Evolutionary conservation across 495 filamentous ascomycete species (phyloP).

Genomic region (Rostrohypoxylon terebratum): DNA sequence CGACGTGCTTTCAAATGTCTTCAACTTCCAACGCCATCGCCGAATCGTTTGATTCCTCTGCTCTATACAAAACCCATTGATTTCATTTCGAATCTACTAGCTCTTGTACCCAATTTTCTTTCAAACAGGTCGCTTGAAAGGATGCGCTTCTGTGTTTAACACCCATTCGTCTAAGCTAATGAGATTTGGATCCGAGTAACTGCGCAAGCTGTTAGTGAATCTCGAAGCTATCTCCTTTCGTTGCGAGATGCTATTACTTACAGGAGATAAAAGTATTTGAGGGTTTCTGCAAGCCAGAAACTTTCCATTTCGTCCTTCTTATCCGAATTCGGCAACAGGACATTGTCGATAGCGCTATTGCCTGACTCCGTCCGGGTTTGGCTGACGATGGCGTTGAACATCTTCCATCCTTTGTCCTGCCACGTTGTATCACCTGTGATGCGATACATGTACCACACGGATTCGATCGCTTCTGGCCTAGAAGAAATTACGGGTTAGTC

Average conservation of each 20-base stretch:
- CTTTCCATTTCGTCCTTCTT: slow-evolving; percentile 68
- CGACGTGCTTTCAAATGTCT: background rate
- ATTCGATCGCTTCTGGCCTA: slow-evolving; percentile 93
- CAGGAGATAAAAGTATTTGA: slow-evolving; percentile 95
- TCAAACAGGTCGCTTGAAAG: slow-evolving; percentile 63
- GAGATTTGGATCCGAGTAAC: slow-evolving; percentile 63
- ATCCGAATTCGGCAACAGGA: slow-evolving; percentile 59
- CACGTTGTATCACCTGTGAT: slow-evolving; percentile 83
- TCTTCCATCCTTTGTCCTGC: slow-evolving; percentile 90
- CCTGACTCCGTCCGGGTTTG: slow-evolving; percentile 74
- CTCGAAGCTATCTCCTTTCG: background rate
- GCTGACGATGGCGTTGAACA: slow-evolving; percentile 81
- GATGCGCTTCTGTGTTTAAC: slow-evolving; percentile 73
- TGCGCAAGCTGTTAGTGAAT: slow-evolving; percentile 28
- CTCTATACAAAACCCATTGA: slow-evolving; percentile 22
- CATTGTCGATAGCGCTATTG: slow-evolving; percentile 80
- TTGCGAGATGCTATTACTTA: slow-evolving; percentile 66
- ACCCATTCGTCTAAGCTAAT: slow-evolving; percentile 88
- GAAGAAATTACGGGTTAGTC: slow-evolving; percentile 28
- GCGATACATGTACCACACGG: slow-evolving; percentile 95
- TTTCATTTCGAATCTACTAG: background rate
- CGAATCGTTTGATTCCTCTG: background rate
- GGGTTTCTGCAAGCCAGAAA: slow-evolving; percentile 80
- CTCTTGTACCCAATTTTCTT: background rate
- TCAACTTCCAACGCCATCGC: slow-evolving; percentile 1